These are phyloP conservation scores for Aphanocladium album DNA, from an alignment of 2,329 filamentous ascomycete species.

Conservation along the genomic window DNA sequence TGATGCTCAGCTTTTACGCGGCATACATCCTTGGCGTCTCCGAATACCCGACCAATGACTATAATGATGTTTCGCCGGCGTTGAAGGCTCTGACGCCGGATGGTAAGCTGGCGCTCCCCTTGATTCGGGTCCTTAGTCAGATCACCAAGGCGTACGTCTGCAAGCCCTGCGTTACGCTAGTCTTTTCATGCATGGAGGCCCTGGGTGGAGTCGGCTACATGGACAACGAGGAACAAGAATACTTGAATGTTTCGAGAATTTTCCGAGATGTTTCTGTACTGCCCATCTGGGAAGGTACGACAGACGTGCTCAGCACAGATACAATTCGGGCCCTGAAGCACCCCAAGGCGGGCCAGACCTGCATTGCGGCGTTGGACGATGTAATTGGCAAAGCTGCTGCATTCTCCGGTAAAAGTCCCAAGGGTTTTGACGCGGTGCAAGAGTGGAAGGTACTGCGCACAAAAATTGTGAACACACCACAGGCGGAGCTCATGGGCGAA, in stretches of 20 bases:
- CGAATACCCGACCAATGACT: slow-evolving; percentile 36
- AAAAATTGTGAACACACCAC: slow-evolving; percentile 29
- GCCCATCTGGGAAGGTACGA: slow-evolving; percentile 69
- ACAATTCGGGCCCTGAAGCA: slow-evolving; percentile 45
- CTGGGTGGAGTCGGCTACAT: slow-evolving; percentile 64
- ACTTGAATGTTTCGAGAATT: slow-evolving; percentile 61
- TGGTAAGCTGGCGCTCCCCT: slow-evolving; percentile 28
- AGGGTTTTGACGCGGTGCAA: slow-evolving; percentile 25
- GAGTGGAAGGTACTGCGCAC: slow-evolving; percentile 37
- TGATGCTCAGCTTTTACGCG: slow-evolving; percentile 51
- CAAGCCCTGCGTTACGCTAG: slow-evolving; percentile 42
- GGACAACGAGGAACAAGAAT: slow-evolving; percentile 56
- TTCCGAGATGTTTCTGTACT: slow-evolving; percentile 60
- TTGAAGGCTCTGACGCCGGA: slow-evolving; percentile 30
- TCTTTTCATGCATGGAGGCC: slow-evolving; percentile 57
- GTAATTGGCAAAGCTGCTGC: slow-evolving; percentile 27
- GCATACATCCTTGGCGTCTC: slow-evolving; percentile 49
- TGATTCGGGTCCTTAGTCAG: slow-evolving; percentile 55
- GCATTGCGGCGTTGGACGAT: slow-evolving; percentile 38
- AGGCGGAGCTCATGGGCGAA: slow-evolving; percentile 39
- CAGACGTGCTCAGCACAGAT: slow-evolving; percentile 60
- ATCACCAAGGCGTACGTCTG: slow-evolving; percentile 56
- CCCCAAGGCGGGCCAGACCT: slow-evolving; percentile 30
- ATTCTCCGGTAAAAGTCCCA: slow-evolving; percentile 22
- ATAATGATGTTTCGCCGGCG: slow-evolving; percentile 15